Percentiles rank a stretch among this genome's conserved stretches.
Evolutionary conservation across 83 land plant genomes (phyloP).

Genomic region (Thuja plicata): DNA sequence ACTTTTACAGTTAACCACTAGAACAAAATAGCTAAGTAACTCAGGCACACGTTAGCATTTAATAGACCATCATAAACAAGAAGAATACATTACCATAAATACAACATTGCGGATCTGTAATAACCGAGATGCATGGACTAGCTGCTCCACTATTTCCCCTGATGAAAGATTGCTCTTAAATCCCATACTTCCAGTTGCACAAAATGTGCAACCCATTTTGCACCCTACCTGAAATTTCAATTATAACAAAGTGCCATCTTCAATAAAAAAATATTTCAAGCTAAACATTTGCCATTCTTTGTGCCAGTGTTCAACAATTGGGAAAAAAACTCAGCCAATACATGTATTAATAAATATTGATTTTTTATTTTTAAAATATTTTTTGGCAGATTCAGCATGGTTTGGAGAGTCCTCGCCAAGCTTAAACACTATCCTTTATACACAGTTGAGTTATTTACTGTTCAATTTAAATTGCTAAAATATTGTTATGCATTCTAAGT

Average conservation of each 20-base stretch:
- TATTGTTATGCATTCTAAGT: neutral
- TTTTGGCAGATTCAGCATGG: neutral
- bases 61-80: neutral
- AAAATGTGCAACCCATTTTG: slow-evolving; percentile 98
- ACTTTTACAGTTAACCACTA: neutral
- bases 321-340: neutral
- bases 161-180: slow-evolving; percentile 87
- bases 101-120: slow-evolving; percentile 86
- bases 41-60: neutral
- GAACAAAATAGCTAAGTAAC: neutral
- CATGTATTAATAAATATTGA: neutral
- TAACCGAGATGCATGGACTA: slow-evolving; percentile 88
- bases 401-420: neutral
- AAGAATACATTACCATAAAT: slow-evolving; percentile 73
- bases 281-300: neutral
- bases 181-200: slow-evolving; percentile 99
- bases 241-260: neutral
- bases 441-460: neutral
- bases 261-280: neutral
- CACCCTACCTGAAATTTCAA: slow-evolving; percentile 78
- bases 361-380: neutral
- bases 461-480: neutral
- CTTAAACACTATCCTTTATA: neutral
- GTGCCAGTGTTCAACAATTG: neutral
- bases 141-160: slow-evolving; percentile 96